These are phyloP conservation scores for Vitis hybrid DNA, from an alignment of 177 flowering plant species.

Conservation along the genomic window DNA sequence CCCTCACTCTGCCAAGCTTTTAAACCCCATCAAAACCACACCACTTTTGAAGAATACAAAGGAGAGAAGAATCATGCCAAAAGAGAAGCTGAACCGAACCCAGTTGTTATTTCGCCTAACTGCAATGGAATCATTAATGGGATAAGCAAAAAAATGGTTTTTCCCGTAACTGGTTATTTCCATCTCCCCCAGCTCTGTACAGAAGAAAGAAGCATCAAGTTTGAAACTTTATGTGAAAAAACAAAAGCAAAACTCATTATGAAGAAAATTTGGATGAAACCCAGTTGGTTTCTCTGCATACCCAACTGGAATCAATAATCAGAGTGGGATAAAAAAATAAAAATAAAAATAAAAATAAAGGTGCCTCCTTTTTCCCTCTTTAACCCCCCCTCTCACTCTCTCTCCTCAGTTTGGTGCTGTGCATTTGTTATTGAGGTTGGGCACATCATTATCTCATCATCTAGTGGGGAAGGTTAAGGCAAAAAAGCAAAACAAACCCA, in stretches of 20 bases:
- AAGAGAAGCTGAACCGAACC: slow-evolving; percentile 24
- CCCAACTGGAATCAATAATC: slow-evolving; percentile 59
- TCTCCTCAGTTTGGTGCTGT: slow-evolving; percentile 20
- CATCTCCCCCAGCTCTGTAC: slow-evolving; percentile 15
- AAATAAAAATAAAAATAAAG: slow-evolving; percentile 10
- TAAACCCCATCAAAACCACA: slow-evolving; percentile 19
- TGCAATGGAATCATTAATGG: slow-evolving; percentile 27
- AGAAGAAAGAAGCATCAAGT: slow-evolving; percentile 26
- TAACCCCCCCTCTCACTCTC: slow-evolving; percentile 14
- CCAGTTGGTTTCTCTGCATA: slow-evolving; percentile 35
- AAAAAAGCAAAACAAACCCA: slow-evolving; percentile 19
- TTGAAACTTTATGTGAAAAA: slow-evolving; percentile 17
- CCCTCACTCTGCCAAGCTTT: slow-evolving; percentile 5
- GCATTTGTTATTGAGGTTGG: slow-evolving; percentile 30
- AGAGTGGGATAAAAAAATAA: slow-evolving; percentile 22
- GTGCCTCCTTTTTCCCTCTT: slow-evolving; percentile 7
- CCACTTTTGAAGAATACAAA: slow-evolving; percentile 12
- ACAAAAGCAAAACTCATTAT: slow-evolving; percentile 8
- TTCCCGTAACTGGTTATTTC: slow-evolving; percentile 17
- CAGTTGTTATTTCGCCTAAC: slow-evolving; percentile 23
- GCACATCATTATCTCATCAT: slow-evolving; percentile 79
- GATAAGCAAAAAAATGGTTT: slow-evolving; percentile 20
- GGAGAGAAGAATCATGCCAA: slow-evolving; percentile 25
- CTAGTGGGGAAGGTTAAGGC: slow-evolving; percentile 30
- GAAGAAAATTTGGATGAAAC: slow-evolving; percentile 15